Evolutionary conservation across 31 red algal genomes (phyloP).

Genomic region (Asparagopsis taxiformis): DNA sequence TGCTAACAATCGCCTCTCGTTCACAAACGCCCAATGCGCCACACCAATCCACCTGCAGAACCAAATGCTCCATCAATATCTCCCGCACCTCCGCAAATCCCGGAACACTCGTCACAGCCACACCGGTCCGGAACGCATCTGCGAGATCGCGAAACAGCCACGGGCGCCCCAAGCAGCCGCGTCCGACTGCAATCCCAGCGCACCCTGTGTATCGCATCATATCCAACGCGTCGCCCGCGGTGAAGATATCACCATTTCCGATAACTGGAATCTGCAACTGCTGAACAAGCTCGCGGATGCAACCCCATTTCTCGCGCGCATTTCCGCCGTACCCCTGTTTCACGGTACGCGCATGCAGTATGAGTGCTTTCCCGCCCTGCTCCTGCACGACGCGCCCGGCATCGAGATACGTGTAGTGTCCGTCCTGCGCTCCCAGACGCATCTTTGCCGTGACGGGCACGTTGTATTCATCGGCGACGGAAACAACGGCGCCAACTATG

Average conservation of each 20-base stretch:
- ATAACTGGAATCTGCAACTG: slow-evolving; percentile 55
- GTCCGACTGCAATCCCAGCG: slow-evolving; percentile 58
- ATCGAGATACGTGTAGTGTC: slow-evolving; percentile 1
- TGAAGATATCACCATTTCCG: slow-evolving; percentile 75
- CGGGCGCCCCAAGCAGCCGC: slow-evolving; percentile 53
- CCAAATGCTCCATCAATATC: slow-evolving; percentile 17
- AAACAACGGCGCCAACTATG: slow-evolving; percentile 26
- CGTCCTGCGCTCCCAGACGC: slow-evolving; percentile 20
- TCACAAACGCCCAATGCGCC: not conserved
- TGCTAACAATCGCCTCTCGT: not conserved
- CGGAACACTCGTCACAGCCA: slow-evolving; percentile 6
- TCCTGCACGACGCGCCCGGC: slow-evolving; percentile 27
- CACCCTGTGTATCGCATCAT: slow-evolving; percentile 36
- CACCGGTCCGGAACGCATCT: slow-evolving; percentile 12
- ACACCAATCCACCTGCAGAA: not conserved
- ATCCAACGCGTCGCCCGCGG: slow-evolving; percentile 28
- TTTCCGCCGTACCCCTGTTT: slow-evolving; percentile 20
- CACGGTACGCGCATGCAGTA: slow-evolving; percentile 54
- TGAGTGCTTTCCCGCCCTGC: slow-evolving; percentile 31
- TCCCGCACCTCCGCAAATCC: slow-evolving; percentile 15
- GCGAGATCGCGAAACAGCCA: slow-evolving; percentile 65
- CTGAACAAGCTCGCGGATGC: slow-evolving; percentile 32
- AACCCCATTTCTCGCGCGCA: slow-evolving; percentile 26
- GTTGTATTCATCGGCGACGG: not conserved
- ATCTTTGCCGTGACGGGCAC: slow-evolving; percentile 77